These are phyloP conservation scores for Colletotrichum sp. DNA, from an alignment of 2,329 filamentous ascomycete genomes.

Conservation along the genomic window DNA sequence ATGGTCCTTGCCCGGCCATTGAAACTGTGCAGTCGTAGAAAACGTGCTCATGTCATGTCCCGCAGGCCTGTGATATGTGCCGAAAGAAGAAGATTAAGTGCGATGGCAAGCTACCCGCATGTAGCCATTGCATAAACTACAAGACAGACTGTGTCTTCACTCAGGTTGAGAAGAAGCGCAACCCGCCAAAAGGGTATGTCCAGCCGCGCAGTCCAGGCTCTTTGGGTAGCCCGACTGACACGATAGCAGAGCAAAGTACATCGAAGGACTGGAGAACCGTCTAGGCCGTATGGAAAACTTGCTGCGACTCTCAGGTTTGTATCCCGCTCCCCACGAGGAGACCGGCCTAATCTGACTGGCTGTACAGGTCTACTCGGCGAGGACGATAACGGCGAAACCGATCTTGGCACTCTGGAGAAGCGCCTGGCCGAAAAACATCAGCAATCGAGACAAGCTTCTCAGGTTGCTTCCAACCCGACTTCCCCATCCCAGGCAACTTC, in stretches of 20 bases:
- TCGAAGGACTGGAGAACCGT: constrained; percentile 93
- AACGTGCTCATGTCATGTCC: neutral
- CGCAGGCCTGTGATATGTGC: constrained; percentile 92
- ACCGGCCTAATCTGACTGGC: constrained; percentile 26
- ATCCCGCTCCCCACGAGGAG: neutral
- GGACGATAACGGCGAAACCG: constrained; percentile 83
- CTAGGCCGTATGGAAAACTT: constrained; percentile 95
- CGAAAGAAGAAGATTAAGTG: constrained; percentile 98
- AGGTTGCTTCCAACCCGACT: constrained; percentile 53
- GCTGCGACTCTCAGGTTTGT: constrained; percentile 75
- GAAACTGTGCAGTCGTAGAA: neutral
- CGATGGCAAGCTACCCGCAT: constrained; percentile 93
- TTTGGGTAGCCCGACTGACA: neutral
- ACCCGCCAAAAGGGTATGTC: constrained; percentile 89
- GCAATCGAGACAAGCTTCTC: constrained; percentile 55
- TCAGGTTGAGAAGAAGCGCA: constrained; percentile 98
- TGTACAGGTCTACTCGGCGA: constrained; percentile 74
- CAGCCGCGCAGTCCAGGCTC: neutral
- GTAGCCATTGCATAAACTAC: constrained; percentile 96
- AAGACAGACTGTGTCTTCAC: constrained; percentile 98
- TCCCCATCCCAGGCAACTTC: constrained; percentile 55
- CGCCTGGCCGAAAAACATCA: constrained; percentile 65
- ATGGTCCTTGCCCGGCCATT: neutral
- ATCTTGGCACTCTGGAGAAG: constrained; percentile 87
- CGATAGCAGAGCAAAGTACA: constrained; percentile 83